Evolutionary conservation across 2,329 filamentous ascomycete genomes (phyloP).

Genomic region (Decorospora gaudefroyi): DNA sequence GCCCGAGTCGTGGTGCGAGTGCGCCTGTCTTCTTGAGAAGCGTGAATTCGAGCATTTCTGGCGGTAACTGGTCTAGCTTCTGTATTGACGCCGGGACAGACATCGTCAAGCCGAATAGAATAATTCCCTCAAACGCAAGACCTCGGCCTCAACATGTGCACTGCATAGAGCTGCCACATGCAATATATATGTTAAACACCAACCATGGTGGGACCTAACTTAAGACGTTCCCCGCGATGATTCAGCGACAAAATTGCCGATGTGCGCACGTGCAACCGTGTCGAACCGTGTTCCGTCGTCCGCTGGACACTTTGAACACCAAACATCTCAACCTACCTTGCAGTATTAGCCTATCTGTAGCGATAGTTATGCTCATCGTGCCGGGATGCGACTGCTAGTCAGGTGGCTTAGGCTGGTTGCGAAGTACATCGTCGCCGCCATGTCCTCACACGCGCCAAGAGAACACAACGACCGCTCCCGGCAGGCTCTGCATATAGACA

Average conservation of each 20-base stretch:
- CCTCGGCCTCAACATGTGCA: not conserved
- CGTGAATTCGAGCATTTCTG: slow-evolving; percentile 53
- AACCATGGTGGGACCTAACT: slow-evolving; percentile 14
- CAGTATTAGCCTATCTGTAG: no score
- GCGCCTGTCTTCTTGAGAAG: slow-evolving; percentile 47
- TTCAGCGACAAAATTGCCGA: slow-evolving; percentile 9
- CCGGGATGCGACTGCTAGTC: no score
- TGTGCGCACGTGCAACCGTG: slow-evolving; percentile 21
- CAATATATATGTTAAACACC: not conserved
- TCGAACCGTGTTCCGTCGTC: slow-evolving; percentile 8
- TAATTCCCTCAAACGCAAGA: not conserved
- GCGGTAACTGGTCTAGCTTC: slow-evolving; percentile 35
- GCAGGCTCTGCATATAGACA: not conserved
- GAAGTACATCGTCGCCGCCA: no score
- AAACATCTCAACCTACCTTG: no score
- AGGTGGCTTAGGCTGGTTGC: no score
- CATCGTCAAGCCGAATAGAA: slow-evolving; percentile 14
- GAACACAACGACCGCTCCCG: not conserved
- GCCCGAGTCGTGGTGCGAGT: slow-evolving; percentile 67
- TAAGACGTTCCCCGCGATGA: slow-evolving; percentile 1
- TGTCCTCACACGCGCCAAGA: not conserved
- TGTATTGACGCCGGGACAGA: slow-evolving; percentile 3
- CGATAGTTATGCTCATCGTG: not conserved
- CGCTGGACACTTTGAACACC: not conserved
- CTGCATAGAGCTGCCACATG: not conserved